These are phyloP conservation scores for Acanthamoeba royreba DNA, from an alignment of 208 protist genomes.

Conservation along the genomic window DNA sequence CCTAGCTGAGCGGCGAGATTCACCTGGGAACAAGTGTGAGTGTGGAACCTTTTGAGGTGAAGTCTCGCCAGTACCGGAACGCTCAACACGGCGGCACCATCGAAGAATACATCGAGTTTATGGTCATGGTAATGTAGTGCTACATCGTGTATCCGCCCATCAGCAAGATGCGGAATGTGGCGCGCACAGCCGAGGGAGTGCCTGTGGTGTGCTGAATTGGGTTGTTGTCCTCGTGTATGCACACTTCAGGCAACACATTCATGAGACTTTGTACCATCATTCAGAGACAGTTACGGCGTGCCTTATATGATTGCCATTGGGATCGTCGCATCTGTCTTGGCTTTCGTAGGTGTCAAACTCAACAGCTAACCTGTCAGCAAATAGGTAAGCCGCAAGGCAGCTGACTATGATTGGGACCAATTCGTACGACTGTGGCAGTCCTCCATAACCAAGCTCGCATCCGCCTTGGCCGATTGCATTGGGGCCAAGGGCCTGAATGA, in stretches of 20 bases:
- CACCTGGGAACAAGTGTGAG: neutral
- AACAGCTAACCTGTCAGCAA: slow-evolving; percentile 38
- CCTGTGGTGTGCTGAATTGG: slow-evolving; percentile 52
- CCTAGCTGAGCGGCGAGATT: neutral
- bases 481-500: slow-evolving; percentile 24
- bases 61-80: neutral
- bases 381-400: neutral
- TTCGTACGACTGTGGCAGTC: slow-evolving; percentile 44
- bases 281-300: neutral
- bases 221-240: neutral
- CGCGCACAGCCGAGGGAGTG: neutral
- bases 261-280: neutral
- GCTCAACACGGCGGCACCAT: neutral
- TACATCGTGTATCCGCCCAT: neutral
- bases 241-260: neutral
- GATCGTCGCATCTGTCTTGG: slow-evolving; percentile 31
- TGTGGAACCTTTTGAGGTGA: neutral
- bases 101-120: neutral
- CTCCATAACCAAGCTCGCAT: slow-evolving; percentile 56
- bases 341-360: slow-evolving; percentile 64
- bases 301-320: slow-evolving; percentile 59
- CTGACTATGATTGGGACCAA: too few relatives aligned
- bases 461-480: slow-evolving; percentile 40
- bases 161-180: neutral
- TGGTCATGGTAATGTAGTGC: neutral